Evolutionary conservation across 345 rosid genomes (phyloP).

Genomic region (Luvunga scandens): DNA sequence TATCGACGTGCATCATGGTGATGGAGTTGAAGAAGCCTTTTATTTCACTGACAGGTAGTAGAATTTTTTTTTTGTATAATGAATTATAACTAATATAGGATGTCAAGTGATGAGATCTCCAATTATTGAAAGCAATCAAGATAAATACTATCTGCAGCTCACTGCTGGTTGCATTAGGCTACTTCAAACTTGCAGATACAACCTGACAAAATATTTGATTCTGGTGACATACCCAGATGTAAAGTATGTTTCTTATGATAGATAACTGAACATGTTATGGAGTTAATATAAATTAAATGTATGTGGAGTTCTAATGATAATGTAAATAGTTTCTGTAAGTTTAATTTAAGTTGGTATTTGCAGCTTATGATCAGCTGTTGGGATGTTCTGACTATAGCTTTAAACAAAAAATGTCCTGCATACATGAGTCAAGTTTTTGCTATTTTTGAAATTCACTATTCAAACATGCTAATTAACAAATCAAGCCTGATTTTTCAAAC

Average conservation of each 20-base stretch:
- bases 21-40: conserved; percentile 99
- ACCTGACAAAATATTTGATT: background rate
- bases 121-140: background rate
- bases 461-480: background rate
- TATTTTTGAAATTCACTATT: background rate
- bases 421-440: background rate
- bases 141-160: background rate
- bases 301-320: background rate
- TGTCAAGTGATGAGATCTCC: background rate
- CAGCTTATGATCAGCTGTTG: background rate
- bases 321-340: background rate
- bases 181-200: background rate
- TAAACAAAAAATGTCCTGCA: background rate
- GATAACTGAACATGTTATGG: background rate
- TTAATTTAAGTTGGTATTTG: background rate
- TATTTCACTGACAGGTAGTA: conserved; percentile 90
- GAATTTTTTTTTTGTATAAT: conserved; percentile 6
- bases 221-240: background rate
- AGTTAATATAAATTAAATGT: background rate
- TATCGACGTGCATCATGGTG: conserved; percentile 99
- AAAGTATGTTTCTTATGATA: background rate
- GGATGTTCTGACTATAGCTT: background rate
- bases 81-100: background rate
- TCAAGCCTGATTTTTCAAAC: background rate
- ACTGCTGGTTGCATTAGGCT: background rate